phyloP scores from a whole-genome alignment of 2,329 filamentous ascomycete species.

The Fusarium sarcochroum region DNA sequence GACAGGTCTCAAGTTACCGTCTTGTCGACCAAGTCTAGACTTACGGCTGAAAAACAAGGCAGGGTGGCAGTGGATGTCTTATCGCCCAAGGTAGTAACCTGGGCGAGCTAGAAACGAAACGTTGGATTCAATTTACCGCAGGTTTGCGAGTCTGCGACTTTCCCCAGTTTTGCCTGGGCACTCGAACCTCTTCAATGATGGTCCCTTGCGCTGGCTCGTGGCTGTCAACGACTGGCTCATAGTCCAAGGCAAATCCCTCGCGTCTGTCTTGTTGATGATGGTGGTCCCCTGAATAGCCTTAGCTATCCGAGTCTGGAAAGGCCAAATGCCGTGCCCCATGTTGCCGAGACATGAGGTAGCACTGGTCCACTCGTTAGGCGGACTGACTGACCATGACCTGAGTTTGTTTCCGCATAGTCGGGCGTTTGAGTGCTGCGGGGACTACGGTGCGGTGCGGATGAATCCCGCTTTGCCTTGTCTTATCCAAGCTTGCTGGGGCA shows the following conservation, averaged over 20 bases:
- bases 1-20: background rate
- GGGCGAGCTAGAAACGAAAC: conserved; percentile 21
- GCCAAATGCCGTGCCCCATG: conserved; percentile 12
- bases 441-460: conserved; percentile 17
- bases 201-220: conserved; percentile 8
- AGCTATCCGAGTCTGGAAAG: conserved; percentile 10
- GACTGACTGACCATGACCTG: conserved; percentile 5
- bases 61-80: conserved; percentile 3
- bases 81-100: conserved; percentile 18
- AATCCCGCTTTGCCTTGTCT: conserved; percentile 12
- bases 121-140: conserved; percentile 23
- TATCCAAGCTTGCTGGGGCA: background rate
- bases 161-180: conserved; percentile 13
- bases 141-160: background rate
- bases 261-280: conserved; percentile 1
- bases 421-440: conserved; percentile 33
- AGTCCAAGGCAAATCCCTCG: conserved; percentile 2
- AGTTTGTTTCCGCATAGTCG: conserved; percentile 29
- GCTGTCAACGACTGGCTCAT: conserved; percentile 8
- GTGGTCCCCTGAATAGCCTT: conserved; percentile 4
- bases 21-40: conserved; percentile 12
- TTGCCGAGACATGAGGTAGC: conserved; percentile 26
- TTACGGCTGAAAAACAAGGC: background rate
- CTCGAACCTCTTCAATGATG: conserved; percentile 12
- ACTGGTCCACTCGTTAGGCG: conserved; percentile 29